Percentiles rank a stretch among this genome's conserved stretches.
Evolutionary conservation across 306 rosid species (phyloP).

Genomic region (Gastrolobium villosum): DNA sequence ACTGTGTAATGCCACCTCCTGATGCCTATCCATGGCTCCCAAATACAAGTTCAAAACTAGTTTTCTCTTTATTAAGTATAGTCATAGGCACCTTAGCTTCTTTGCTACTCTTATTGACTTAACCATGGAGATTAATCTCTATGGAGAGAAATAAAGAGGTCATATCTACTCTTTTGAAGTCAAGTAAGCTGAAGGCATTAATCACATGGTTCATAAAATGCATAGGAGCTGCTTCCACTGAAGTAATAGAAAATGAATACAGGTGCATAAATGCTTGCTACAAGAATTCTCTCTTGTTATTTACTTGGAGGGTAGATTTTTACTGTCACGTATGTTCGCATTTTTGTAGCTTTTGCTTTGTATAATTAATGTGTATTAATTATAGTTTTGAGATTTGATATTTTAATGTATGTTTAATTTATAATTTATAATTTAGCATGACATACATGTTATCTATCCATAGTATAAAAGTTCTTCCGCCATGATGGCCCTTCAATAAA

Average conservation of each 20-base stretch:
- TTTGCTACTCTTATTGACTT: conserved; percentile 56
- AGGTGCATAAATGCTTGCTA: conserved; percentile 30
- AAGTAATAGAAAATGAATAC: not conserved
- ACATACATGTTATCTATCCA: too few relatives aligned
- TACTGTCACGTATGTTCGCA: conserved; percentile 1
- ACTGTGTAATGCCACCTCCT: conserved; percentile 76
- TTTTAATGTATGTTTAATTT: too few relatives aligned
- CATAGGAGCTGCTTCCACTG: not conserved
- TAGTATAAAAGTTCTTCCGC: too few relatives aligned
- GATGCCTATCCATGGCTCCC: conserved; percentile 93
- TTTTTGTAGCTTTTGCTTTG: conserved; percentile 22
- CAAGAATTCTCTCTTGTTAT: not conserved
- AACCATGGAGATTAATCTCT: conserved; percentile 38
- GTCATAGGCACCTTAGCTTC: conserved; percentile 50
- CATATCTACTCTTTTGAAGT: not conserved
- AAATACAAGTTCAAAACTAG: conserved; percentile 59
- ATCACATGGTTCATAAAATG: not conserved
- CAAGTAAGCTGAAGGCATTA: not conserved
- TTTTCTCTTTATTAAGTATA: conserved; percentile 49
- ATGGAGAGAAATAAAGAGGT: conserved; percentile 1
- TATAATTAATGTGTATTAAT: not conserved
- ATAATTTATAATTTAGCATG: too few relatives aligned
- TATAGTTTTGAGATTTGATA: too few relatives aligned
- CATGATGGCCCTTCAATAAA: too few relatives aligned
- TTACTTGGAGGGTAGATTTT: conserved; percentile 2